Evolutionary conservation across 225 moss, liverwort and hornwort species (phyloP), one percentile per base, ranked within the genome.

Genomic region (Sphagnum contortum): DNA sequence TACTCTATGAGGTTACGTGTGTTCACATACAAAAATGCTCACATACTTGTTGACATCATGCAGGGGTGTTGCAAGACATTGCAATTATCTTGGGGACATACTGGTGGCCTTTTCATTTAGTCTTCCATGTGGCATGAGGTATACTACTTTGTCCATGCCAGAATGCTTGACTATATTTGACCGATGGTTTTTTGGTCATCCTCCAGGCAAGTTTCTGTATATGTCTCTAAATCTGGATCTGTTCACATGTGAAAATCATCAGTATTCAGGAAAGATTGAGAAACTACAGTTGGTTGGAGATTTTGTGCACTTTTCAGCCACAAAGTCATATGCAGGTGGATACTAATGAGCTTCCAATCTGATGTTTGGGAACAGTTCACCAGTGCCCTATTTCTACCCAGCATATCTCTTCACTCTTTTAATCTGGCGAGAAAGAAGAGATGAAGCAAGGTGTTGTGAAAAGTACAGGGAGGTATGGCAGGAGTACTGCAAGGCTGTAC

Each of bases 61-160:
- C 80, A 92, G 92, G 92, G 96, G 92, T 69, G 89, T 98, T 68
- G 81, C 96, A 56, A 80, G 96, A 75, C 96, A 98, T 71, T 89
- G 92, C 87, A 98, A 98, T 75, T 98, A 98, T 68, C 73, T 98
- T 47, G 96, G 96, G 74, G 96, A 98, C 73, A 80, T 98, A 45
- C 70, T 98, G 75, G 69, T 98, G 68, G 92, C 96, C 56, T 82
- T 98, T 64, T 92, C 92, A 72, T 89, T 98, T 63, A 92, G 92
- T 76, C 81, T 98, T 68, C 88, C 88, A 59, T 98, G 96, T 71
- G 96, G 96, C 51, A 65, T 83, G 6, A 92, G 92, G 92, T 90
- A 63, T 60, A 12, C 44, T 11, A 29, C 9, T n/a, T 66, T 8
- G n/a, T 13, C 14, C 44, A 14, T 3, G 49, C 4, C 45, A 63